Evolutionary conservation across 352 stramenopile genomes (phyloP).

Genomic region (Globisporangium solare): DNA sequence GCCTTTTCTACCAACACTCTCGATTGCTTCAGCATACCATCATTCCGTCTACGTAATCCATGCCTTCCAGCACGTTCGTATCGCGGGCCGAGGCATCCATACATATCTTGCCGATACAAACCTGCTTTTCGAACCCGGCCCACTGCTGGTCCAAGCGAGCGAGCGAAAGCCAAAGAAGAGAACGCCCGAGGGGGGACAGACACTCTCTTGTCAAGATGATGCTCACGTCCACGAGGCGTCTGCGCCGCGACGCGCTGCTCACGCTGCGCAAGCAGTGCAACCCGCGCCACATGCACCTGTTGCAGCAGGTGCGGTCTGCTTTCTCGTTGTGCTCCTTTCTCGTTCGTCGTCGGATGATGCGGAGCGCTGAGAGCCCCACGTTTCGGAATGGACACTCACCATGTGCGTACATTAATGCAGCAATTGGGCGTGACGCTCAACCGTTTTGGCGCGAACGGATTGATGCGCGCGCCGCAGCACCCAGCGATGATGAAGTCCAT

Average conservation of each 20-base stretch:
- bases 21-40: not conserved
- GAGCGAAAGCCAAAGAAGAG: constrained; percentile 5
- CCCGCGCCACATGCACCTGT: constrained; percentile 56
- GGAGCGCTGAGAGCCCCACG: not conserved
- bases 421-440: constrained; percentile 62
- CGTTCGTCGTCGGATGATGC: not conserved
- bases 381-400: not conserved
- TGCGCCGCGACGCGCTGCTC: constrained; percentile 51
- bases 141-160: not conserved
- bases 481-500: constrained; percentile 34
- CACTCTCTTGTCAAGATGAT: constrained; percentile 14
- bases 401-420: constrained; percentile 17
- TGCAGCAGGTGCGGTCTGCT: constrained; percentile 53
- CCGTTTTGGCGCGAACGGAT: constrained; percentile 38
- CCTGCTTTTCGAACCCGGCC: not conserved
- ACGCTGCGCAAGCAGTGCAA: constrained; percentile 50
- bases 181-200: not conserved
- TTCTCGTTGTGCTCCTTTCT: not conserved
- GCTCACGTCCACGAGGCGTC: constrained; percentile 51
- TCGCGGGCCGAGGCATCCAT: not conserved
- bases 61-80: not conserved
- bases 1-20: not conserved
- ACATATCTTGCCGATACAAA: not conserved
- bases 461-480: constrained; percentile 31
- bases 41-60: not conserved